Base-by-base conservation (phyloP, 495 filamentous ascomycete species). In the Cenococcum geophilum region DNA sequence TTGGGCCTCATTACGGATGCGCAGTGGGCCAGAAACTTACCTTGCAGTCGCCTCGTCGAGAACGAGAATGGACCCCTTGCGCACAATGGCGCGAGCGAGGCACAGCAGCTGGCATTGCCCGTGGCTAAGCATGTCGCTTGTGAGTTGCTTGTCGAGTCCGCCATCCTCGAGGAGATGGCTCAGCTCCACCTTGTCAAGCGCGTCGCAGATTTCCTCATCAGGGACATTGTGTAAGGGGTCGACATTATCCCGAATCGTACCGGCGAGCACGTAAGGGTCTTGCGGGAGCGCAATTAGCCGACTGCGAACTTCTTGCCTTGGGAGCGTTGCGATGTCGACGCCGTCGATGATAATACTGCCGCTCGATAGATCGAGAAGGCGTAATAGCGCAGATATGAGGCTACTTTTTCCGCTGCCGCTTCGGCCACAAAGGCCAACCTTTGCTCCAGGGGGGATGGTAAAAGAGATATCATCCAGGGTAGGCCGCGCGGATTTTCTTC, bases 61-160 rank as follows among this genome's bases (percentile, higher is more conserved):
- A 9, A 96, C 84, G 81, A 96, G 86, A 61, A 96, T 86, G 66
- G 88, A 88, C 11, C 89, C 89, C 0, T 84, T 80, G 4, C 83
- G 77, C 34, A 95, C 84, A 67, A 95, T 92, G 37, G 91, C 91
- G 5, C 91, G 86, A 0, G 91, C 91, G 0, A 96, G 83, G 65
- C 90, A 93, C 12, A 96, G 81, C 0, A 95, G 87, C 68, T 96
- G 91, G 5, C 89, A 80, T 71, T 96, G 91, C 3, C 91, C 91
- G 68, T 95, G 91, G 0, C 87, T 91, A 11, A 96, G 80, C 57
- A 63, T 59, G 40, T 63, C 61, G 32, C 23, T 16, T 20, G 35
- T 42, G n/a, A 58, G 63, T 91, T 93, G 4, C 84, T 79, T 0
- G 91, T 91, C 22, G 84, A 87, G 68, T 91, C 88, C 5, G 85